Conservation (phyloP, 306 rosid genomes). For the Cicer yamashitae region DNA sequence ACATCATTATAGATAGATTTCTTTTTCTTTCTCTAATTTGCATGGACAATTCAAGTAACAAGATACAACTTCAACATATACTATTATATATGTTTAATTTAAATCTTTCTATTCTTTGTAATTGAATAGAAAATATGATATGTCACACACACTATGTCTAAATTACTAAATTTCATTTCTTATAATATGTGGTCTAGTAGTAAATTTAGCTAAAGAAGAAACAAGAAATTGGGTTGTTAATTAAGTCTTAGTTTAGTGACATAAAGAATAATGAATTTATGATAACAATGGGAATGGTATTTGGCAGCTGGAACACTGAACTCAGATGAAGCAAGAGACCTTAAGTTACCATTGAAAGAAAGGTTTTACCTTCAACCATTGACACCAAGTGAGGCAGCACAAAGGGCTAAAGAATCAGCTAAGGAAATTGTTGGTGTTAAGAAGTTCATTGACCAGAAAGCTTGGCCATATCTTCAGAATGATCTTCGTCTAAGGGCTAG, state of each 20-base stretch:
- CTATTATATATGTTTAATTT: too few relatives aligned
- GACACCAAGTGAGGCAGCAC: conserved; percentile 68
- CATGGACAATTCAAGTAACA: neutral
- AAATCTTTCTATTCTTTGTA: too few relatives aligned
- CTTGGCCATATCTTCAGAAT: conserved; percentile 92
- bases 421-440: conserved; percentile 81
- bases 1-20: neutral
- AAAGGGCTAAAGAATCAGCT: conserved; percentile 91
- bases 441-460: conserved; percentile 81
- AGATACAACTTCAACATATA: too few relatives aligned
- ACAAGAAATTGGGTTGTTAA: too few relatives aligned
- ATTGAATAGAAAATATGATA: neutral
- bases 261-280: too few relatives aligned
- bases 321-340: conserved; percentile 90
- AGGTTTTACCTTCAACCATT: conserved; percentile 88
- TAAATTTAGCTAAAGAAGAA: too few relatives aligned
- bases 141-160: neutral
- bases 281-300: neutral
- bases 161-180: too few relatives aligned
- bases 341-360: conserved; percentile 67
- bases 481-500: conserved; percentile 77
- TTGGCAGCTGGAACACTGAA: conserved; percentile 89
- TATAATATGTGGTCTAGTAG: too few relatives aligned
- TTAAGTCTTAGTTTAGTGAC: too few relatives aligned
- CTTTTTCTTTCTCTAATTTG: neutral